Evolutionary conservation across 495 filamentous ascomycete species (phyloP).

Genomic region (Durotheca rogersii): DNA sequence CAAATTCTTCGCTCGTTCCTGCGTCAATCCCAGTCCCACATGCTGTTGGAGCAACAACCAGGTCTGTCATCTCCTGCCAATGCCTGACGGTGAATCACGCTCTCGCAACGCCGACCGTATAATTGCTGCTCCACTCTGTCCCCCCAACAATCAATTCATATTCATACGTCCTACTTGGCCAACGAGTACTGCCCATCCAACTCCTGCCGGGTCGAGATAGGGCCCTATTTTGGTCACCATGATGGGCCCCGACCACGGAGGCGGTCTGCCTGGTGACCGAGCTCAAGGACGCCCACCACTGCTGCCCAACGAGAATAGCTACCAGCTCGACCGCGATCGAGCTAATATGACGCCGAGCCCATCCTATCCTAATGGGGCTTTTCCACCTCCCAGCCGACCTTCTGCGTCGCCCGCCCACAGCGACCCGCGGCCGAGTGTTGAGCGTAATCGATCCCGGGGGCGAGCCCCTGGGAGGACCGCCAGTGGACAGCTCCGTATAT

Average conservation of each 20-base stretch:
- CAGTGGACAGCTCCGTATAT: slow-evolving; percentile 62
- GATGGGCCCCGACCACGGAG: slow-evolving; percentile 40
- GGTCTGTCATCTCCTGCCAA: slow-evolving; percentile 29
- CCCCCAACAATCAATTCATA: slow-evolving; percentile 21
- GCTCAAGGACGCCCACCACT: slow-evolving; percentile 35
- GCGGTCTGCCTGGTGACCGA: slow-evolving; percentile 36
- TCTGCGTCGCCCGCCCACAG: slow-evolving; percentile 42
- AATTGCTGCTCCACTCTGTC: slow-evolving; percentile 22
- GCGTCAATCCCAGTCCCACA: slow-evolving; percentile 29
- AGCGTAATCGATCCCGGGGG: slow-evolving; percentile 49
- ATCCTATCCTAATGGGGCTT: slow-evolving; percentile 41
- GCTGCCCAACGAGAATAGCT: slow-evolving; percentile 26
- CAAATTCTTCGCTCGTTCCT: slow-evolving; percentile 21
- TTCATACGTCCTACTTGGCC: slow-evolving; percentile 1
- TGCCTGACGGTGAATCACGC: slow-evolving; percentile 37
- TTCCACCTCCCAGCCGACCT: slow-evolving; percentile 34
- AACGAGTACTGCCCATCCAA: slow-evolving; percentile 8
- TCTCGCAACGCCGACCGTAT: slow-evolving; percentile 11
- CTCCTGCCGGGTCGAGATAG: slow-evolving; percentile 17
- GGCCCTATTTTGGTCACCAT: slow-evolving; percentile 34
- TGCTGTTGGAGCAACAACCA: slow-evolving; percentile 22
- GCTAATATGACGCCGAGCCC: slow-evolving; percentile 39
- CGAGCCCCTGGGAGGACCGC: slow-evolving; percentile 46
- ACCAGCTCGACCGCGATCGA: slow-evolving; percentile 41
- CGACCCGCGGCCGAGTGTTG: slow-evolving; percentile 44